These are phyloP conservation scores for Pseudopediastrum boryanum DNA, from an alignment of 139 green algal genomes.

Conservation along the genomic window DNA sequence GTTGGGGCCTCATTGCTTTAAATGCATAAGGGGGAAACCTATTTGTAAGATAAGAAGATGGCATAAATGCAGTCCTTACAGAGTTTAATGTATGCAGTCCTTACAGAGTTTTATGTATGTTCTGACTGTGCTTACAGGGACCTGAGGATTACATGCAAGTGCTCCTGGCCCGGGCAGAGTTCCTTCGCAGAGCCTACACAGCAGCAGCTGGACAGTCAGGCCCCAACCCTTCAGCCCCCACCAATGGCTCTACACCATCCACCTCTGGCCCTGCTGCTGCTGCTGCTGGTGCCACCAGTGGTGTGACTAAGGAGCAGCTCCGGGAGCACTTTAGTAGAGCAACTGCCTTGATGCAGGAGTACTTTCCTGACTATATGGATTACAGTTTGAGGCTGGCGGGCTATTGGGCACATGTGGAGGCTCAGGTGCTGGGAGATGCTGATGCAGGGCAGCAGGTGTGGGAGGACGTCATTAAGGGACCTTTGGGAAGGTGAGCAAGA, in stretches of 20 bases:
- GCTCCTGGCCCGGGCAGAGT: conserved; percentile 71
- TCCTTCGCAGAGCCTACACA: conserved; percentile 39
- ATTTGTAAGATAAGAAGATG: no score
- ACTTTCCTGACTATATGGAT: conserved; percentile 70
- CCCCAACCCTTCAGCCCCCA: neutral
- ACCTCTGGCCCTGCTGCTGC: neutral
- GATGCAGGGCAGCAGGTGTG: conserved; percentile 68
- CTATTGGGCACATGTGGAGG: conserved; percentile 79
- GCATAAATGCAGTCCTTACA: no score
- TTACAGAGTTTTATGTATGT: neutral
- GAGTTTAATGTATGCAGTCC: neutral
- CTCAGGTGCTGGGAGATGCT: conserved; percentile 48
- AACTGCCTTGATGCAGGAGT: conserved; percentile 46
- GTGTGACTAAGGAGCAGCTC: no score
- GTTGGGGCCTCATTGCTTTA: no score
- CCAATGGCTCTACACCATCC: neutral
- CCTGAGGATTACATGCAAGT: conserved; percentile 74
- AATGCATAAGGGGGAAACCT: no score
- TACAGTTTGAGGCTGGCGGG: conserved; percentile 49
- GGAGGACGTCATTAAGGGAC: conserved; percentile 67
- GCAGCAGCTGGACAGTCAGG: neutral
- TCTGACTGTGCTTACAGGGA: conserved; percentile 22
- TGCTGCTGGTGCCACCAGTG: neutral
- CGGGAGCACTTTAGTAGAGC: conserved; percentile 40
- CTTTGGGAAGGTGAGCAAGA: conserved; percentile 39